A percentile compares a stretch with the other conserved stretches of the same genome.
Conservation (phyloP, 2,329 filamentous ascomycete species). For the Diaporthe helianthi region DNA sequence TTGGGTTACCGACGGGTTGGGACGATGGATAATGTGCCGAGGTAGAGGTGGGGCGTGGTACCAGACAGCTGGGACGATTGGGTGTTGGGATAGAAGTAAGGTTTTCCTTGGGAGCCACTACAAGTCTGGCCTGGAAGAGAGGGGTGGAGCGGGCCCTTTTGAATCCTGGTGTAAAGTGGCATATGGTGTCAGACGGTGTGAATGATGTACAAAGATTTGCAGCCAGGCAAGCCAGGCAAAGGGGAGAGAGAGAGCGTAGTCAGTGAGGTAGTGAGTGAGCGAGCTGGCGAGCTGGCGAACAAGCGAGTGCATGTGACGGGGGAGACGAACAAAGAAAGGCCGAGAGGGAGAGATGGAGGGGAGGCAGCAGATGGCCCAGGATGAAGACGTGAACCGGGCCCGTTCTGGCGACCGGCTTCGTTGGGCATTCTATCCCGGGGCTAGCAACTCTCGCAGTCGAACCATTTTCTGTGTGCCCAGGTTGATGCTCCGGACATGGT, state of each 20-base stretch:
- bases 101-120: constrained; percentile 20
- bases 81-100: constrained; percentile 3
- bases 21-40: constrained; percentile 29
- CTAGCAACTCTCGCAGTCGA: neutral
- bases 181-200: constrained; percentile 5
- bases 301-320: neutral
- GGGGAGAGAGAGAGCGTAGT: neutral
- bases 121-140: neutral
- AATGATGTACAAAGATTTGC: neutral
- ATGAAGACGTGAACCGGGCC: constrained; percentile 6
- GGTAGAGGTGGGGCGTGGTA: constrained; percentile 32
- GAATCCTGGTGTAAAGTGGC: constrained; percentile 1
- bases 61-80: constrained; percentile 31
- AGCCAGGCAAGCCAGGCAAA: neutral
- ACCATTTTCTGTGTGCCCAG: constrained; percentile 12
- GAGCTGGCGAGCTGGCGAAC: neutral
- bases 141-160: constrained; percentile 19
- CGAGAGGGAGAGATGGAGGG: neutral
- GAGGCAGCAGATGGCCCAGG: neutral
- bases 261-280: neutral
- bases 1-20: constrained; percentile 32
- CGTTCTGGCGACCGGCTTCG: constrained; percentile 25
- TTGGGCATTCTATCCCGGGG: constrained; percentile 28
- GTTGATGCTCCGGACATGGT: neutral
- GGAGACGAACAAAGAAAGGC: neutral